Base-by-base conservation (phyloP, 495 filamentous ascomycete genomes). In the Tuber magnatum region DNA sequence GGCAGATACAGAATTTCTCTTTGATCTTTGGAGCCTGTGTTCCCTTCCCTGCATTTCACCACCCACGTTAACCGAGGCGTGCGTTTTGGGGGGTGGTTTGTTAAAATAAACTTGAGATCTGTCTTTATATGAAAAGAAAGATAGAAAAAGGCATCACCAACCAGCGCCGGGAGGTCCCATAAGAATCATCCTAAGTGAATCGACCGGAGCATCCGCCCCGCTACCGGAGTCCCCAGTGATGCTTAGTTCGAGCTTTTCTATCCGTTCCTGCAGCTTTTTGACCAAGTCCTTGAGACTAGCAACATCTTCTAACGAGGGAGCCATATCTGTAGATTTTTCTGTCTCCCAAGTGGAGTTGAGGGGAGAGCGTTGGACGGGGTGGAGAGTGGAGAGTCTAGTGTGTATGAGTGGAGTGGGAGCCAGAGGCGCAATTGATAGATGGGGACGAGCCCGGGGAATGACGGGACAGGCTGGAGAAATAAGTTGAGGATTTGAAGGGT, bases 81-180 rank as follows among this genome's bases (percentile, higher is more conserved):
- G 74, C 70, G 70, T 42, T 68, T 51, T 71, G n/a, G 71, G 75
- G 71, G 77, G 80, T 69, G n/a, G 41, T 24, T 75, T 39, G 24
- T 35, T 35, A 42, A 40, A 68, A 68, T 73, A 72, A 73, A 80
- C 48, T 74, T 68, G 69, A 81, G 75, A 77, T 72, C 75, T 42
- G 46, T 72, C 71, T 61, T 43, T 22, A 72, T 74, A 43, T 42
- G 68, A 74, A 41, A 41, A 41, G 69, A 75, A 65, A 77, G 73
- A 74, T n/a, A n/a, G 39, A 69, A 70, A n/a, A 76, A 70, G 71
- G 43, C 48, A 28, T 41, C 38, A 79, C 91, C 74, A 90, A 97
- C 95, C 95, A 84, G 95, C 95, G 83, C 95, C 95, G 70, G 95
- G 95, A 83, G 95, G 96, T 22, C 95, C 95, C 88, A 99, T 98